These are phyloP conservation scores for Alternaria longipes DNA, from an alignment of 2,329 filamentous ascomycete genomes.

Conservation along the genomic window DNA sequence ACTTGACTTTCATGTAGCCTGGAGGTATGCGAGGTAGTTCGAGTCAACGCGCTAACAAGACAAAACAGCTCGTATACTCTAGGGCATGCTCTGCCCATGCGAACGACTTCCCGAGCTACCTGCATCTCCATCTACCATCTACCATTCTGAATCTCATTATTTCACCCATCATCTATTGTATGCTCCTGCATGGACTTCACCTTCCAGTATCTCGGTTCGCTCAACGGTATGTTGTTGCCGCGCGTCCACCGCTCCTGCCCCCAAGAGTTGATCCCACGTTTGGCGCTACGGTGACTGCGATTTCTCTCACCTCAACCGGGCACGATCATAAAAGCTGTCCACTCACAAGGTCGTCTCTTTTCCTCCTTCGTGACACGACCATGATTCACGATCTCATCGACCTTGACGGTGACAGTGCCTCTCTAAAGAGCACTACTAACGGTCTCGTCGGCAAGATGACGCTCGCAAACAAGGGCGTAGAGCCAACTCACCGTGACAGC, in stretches of 20 bases:
- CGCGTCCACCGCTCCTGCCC: conserved; percentile 1
- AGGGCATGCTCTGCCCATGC: neutral
- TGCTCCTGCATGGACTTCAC: neutral
- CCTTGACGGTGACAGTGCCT: conserved; percentile 6
- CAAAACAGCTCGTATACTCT: neutral
- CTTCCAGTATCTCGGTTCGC: neutral
- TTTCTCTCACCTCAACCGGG: conserved; percentile 10
- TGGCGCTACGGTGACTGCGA: conserved; percentile 17
- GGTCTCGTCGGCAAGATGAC: neutral
- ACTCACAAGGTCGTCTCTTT: neutral
- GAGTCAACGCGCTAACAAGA: neutral
- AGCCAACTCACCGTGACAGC: conserved; percentile 19
- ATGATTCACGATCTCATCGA: conserved; percentile 24
- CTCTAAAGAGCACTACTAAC: neutral
- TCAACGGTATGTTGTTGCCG: neutral
- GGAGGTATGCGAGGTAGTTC: neutral
- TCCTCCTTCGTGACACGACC: neutral
- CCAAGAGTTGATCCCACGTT: neutral
- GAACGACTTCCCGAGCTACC: neutral
- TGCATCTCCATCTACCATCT: neutral
- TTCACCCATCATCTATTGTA: neutral
- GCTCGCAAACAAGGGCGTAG: neutral
- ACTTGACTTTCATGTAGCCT: neutral
- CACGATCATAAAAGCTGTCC: neutral
- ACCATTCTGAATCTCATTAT: neutral